Base-by-base conservation (phyloP, 1,284 basidiomycete genomes). In the Boletus sp. region DNA sequence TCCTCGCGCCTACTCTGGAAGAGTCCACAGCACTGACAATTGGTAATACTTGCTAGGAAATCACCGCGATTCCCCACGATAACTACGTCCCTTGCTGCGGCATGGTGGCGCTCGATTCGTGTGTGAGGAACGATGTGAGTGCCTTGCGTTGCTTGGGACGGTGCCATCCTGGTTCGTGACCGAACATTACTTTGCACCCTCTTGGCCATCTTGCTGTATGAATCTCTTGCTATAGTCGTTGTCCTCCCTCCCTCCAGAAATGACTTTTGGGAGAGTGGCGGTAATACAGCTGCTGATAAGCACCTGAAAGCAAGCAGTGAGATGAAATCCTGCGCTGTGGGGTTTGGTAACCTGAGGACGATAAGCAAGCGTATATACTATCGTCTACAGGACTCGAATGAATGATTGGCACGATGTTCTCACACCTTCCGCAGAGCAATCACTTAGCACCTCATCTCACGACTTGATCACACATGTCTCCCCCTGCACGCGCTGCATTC, bases 401-500 rank as follows among this genome's bases (percentile, higher is more conserved):
- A n/a, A n/a, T n/a, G n/a, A n/a, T n/a, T n/a, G n/a, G n/a, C n/a
- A 4, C 29, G 14, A 30, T 17, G 16, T 33, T 16, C 30, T 14
- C 16, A 16, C n/a, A 33, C 32, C 32, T 13, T n/a, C n/a, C n/a
- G n/a, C n/a, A n/a, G n/a, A n/a, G n/a, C n/a, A n/a, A n/a, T n/a
- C n/a, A n/a, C n/a, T n/a, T n/a, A n/a, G n/a, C n/a, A 26, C 25
- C 14, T n/a, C 16, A 16, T 17, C 32, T 33, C 33, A 32, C 30
- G 30, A 30, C 14, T 6, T n/a, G 27, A 10, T 16, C 35, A 36
- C 36, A 12, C 36, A 64, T 65, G 63, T 48, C 60, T 12, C 16
- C 47, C 10, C 19, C 50, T 29, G 64, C 61, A 2, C 78, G 89
- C 14, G 92, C 90, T 1, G 77, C 84, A 6, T 93, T 97, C 70